phyloP scores from a whole-genome alignment of 805 yeast species.

The Candida boidinii region DNA sequence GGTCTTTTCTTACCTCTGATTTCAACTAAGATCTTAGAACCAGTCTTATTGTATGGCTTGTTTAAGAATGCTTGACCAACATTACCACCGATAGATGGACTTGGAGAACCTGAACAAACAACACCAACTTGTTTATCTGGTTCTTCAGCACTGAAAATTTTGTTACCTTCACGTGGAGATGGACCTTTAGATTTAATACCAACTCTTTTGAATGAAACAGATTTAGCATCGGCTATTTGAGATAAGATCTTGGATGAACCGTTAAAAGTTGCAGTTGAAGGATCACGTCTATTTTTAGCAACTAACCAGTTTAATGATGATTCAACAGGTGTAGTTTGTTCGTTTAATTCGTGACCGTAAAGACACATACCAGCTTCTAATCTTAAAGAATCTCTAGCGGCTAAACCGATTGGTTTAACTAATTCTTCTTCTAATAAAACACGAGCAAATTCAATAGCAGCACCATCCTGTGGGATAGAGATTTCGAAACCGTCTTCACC shows the following conservation, averaged over 20 bases:
- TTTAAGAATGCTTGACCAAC: slow-evolving; percentile 88
- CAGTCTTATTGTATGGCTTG: slow-evolving; percentile 62
- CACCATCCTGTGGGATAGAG: slow-evolving; percentile 52
- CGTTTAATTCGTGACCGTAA: slow-evolving; percentile 87
- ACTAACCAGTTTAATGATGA: slow-evolving; percentile 87
- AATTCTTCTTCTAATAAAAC: slow-evolving; percentile 42
- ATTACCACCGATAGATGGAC: slow-evolving; percentile 60
- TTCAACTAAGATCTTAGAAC: slow-evolving; percentile 62
- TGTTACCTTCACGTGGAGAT: slow-evolving; percentile 79
- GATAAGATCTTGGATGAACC: slow-evolving; percentile 64
- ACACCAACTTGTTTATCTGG: slow-evolving; percentile 44
- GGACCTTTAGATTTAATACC: slow-evolving; percentile 79
- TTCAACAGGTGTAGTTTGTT: slow-evolving; percentile 75
- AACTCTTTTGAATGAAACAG: slow-evolving; percentile 53
- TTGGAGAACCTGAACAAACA: slow-evolving; percentile 51
- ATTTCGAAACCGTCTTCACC: slow-evolving; percentile 98
- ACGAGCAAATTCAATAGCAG: slow-evolving; percentile 54
- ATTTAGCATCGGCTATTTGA: slow-evolving; percentile 59
- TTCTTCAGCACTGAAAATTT: slow-evolving; percentile 48
- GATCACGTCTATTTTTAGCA: slow-evolving; percentile 65
- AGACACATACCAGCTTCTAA: slow-evolving; percentile 98
- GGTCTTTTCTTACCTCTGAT: slow-evolving; percentile 79
- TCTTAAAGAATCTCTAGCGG: slow-evolving; percentile 95
- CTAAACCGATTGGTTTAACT: slow-evolving; percentile 86
- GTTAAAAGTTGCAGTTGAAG: slow-evolving; percentile 47